A percentile compares a stretch with the other conserved stretches of the same genome.
Conservation (phyloP, 345 rosid genomes). For the Aegle marmelos region DNA sequence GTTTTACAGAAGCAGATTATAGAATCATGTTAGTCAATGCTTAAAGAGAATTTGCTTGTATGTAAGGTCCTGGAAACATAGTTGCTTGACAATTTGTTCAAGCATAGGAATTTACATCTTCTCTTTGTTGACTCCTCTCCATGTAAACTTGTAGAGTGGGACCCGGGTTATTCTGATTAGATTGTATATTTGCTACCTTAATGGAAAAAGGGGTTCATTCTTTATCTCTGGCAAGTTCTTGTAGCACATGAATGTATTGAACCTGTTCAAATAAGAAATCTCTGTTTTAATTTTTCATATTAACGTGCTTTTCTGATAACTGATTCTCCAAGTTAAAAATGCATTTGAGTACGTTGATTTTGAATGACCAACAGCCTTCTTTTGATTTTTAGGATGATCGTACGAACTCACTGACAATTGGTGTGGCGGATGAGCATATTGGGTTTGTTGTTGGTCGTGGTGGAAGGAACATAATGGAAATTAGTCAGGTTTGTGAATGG, state of each 20-base stretch:
- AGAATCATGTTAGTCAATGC: not conserved
- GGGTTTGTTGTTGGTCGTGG: conserved; percentile 99
- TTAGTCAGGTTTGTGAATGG: conserved; percentile 66
- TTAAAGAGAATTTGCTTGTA: not conserved
- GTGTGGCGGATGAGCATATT: conserved; percentile 87
- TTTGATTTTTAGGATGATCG: conserved; percentile 67
- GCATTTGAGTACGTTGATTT: not conserved
- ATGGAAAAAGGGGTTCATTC: not conserved
- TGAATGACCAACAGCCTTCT: conserved; percentile 14
- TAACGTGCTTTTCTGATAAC: not conserved
- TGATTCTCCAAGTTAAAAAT: not conserved
- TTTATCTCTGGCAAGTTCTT: not conserved
- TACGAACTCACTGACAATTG: conserved; percentile 68
- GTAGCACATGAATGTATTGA: not conserved
- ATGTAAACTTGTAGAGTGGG: not conserved
- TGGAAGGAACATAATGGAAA: conserved; percentile 94
- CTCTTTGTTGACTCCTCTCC: not conserved
- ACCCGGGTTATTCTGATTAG: not conserved
- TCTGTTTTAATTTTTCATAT: not conserved
- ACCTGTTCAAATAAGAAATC: not conserved
- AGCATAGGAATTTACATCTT: not conserved
- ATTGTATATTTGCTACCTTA: not conserved
- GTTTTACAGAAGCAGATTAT: not conserved
- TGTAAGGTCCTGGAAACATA: not conserved
- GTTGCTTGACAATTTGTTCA: not conserved